Percentiles rank a stretch among this genome's conserved stretches.
phyloP scores from a whole-genome alignment of 2,329 filamentous ascomycete species.

The Penicillium sp. region DNA sequence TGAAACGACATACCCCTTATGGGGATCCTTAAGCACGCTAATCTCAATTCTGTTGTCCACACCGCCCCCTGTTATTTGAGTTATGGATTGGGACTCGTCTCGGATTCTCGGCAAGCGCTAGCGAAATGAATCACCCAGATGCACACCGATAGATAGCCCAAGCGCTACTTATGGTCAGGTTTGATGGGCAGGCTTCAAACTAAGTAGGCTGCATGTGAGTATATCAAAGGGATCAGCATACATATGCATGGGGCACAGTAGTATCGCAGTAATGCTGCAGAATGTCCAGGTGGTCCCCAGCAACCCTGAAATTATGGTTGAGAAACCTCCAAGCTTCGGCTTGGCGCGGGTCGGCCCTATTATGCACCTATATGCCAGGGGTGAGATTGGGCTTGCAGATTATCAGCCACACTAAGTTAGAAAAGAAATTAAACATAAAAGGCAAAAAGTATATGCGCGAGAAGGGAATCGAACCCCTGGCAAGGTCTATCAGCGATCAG shows the following conservation, averaged over 20 bases:
- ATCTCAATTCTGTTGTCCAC: constrained; percentile 1
- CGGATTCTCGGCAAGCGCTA: not conserved
- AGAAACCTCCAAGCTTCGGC: constrained; percentile 1
- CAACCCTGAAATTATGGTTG: not conserved
- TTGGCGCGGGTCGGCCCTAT: constrained; percentile 5
- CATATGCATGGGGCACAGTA: not conserved
- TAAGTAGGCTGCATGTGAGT: not conserved
- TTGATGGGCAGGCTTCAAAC: not conserved
- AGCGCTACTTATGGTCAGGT: not conserved
- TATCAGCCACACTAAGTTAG: not conserved
- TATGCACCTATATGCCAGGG: not conserved
- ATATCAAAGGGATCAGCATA: not conserved
- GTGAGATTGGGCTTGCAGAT: not conserved
- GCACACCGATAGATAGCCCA: not conserved
- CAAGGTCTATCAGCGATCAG: too few species aligned
- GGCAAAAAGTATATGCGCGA: not conserved
- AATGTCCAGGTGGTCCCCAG: not conserved
- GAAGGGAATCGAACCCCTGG: too few species aligned
- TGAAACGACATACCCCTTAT: not conserved
- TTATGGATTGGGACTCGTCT: not conserved
- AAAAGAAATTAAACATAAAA: not conserved
- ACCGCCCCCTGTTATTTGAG: not conserved
- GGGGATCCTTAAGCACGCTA: not conserved
- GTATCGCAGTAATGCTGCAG: not conserved
- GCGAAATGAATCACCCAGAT: not conserved